Evolutionary conservation across 1,139 yeast species (phyloP).

Genomic region (Candida sp.): DNA sequence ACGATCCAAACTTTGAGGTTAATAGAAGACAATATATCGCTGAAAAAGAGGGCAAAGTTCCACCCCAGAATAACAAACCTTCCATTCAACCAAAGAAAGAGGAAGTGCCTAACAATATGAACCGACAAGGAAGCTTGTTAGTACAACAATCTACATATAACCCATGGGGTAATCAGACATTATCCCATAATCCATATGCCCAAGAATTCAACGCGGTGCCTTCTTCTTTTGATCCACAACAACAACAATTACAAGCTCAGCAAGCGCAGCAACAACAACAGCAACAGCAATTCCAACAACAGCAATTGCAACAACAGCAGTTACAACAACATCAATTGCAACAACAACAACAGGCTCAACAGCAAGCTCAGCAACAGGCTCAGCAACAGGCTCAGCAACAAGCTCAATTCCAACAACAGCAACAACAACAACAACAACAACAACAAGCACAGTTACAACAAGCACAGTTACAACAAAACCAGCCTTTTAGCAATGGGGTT

Average conservation of each 20-base stretch:
- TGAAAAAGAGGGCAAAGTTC: constrained; percentile 40
- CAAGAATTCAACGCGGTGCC: constrained; percentile 3
- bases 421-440: too few relatives aligned
- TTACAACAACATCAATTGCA: too few relatives aligned
- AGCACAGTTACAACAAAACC: constrained; percentile 6
- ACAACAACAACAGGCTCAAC: too few relatives aligned
- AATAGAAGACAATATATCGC: constrained; percentile 76
- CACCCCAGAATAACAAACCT: constrained; percentile 1
- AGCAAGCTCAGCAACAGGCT: too few relatives aligned
- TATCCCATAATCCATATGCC: constrained; percentile 5
- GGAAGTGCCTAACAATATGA: constrained; percentile 11
- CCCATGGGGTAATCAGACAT: constrained; percentile 35
- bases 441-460: too few relatives aligned
- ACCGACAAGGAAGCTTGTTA: constrained; percentile 27
- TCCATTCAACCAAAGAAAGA: constrained; percentile 7
- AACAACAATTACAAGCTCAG: constrained; percentile 11
- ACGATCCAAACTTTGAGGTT: constrained; percentile 79
- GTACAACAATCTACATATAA: constrained; percentile 40
- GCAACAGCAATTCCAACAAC: constrained; percentile 7
- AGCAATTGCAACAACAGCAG: constrained; percentile 9
- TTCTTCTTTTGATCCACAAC: constrained; percentile 5
- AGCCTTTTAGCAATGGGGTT: constrained; percentile 4
- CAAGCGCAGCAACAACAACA: constrained; percentile 10
- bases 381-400: constrained; percentile 7
- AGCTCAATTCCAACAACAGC: constrained; percentile 9